Evolutionary conservation across 306 rosid genomes (phyloP).

Genomic region (Clitoria ternatea): DNA sequence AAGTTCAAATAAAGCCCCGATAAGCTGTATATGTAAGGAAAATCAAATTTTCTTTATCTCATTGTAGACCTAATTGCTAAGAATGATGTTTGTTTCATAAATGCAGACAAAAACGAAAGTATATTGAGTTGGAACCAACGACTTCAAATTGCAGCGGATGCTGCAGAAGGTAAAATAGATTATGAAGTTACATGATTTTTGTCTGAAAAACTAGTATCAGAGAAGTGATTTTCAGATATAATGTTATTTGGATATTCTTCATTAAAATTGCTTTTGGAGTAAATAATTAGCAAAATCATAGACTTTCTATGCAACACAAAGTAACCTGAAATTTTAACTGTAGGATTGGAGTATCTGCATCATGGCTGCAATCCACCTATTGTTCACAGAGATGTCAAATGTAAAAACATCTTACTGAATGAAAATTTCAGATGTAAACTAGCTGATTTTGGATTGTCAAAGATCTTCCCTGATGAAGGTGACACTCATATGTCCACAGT

Average conservation of each 20-base stretch:
- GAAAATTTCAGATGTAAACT: conserved; percentile 42
- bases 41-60: not conserved
- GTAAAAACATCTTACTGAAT: conserved; percentile 55
- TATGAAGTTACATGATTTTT: no score
- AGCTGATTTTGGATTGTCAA: conserved; percentile 69
- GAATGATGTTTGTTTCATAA: not conserved
- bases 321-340: not conserved
- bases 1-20: not conserved
- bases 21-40: not conserved
- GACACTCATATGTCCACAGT: conserved; percentile 38
- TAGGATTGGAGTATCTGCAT: conserved; percentile 62
- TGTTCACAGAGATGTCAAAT: conserved; percentile 65
- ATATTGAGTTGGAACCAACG: conserved; percentile 53
- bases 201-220: no score
- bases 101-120: conserved; percentile 35
- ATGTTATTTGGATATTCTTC: no score
- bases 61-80: not conserved
- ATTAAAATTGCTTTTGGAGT: no score
- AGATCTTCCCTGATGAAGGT: conserved; percentile 31
- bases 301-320: conserved; percentile 16
- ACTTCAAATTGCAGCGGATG: conserved; percentile 51
- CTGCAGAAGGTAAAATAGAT: conserved; percentile 63
- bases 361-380: conserved; percentile 51
- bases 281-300: no score
- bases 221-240: no score